These are phyloP conservation scores for Hydrangea macrophylla DNA, from an alignment of 148 eudicot species.

Conservation along the genomic window DNA sequence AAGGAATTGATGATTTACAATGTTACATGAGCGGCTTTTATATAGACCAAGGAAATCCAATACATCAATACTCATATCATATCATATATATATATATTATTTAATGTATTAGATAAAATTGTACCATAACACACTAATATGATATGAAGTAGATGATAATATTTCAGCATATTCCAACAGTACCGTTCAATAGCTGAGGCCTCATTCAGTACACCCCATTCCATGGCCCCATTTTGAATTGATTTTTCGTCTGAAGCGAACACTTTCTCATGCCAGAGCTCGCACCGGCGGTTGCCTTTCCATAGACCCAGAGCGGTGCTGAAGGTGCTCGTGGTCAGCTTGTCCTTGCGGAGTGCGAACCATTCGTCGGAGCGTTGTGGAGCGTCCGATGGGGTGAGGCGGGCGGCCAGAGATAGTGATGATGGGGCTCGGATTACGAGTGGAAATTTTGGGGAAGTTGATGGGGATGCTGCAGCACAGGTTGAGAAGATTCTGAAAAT, in stretches of 20 bases:
- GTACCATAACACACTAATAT: too few species aligned
- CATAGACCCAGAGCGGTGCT: conserved; percentile 88
- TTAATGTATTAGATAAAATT: too few species aligned
- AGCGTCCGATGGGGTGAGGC: conserved; percentile 41
- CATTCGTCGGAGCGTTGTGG: conserved; percentile 90
- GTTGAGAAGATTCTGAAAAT: conserved; percentile 39
- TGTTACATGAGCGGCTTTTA: too few species aligned
- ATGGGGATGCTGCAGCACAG: conserved; percentile 29
- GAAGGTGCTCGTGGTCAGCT: conserved; percentile 80
- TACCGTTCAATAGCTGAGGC: conserved; percentile 61
- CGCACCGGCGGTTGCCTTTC: conserved; percentile 77
- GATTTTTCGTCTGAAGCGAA: conserved; percentile 31
- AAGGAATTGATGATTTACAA: too few species aligned
- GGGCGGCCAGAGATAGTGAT: conserved; percentile 27
- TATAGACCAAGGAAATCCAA: too few species aligned
- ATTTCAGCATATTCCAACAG: too few species aligned
- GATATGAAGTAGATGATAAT: too few species aligned
- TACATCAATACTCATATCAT: too few species aligned
- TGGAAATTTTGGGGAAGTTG: conserved; percentile 22
- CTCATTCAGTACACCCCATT: conserved; percentile 87
- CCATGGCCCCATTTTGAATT: conserved; percentile 54
- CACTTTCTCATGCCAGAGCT: conserved; percentile 88
- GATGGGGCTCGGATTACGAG: conserved; percentile 23
- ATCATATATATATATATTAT: too few species aligned
- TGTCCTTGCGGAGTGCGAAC: conserved; percentile 86